Percentiles rank a stretch among this genome's conserved stretches.
Evolutionary conservation across 257 asterid species (phyloP).

Genomic region (Coffea eugenioides): DNA sequence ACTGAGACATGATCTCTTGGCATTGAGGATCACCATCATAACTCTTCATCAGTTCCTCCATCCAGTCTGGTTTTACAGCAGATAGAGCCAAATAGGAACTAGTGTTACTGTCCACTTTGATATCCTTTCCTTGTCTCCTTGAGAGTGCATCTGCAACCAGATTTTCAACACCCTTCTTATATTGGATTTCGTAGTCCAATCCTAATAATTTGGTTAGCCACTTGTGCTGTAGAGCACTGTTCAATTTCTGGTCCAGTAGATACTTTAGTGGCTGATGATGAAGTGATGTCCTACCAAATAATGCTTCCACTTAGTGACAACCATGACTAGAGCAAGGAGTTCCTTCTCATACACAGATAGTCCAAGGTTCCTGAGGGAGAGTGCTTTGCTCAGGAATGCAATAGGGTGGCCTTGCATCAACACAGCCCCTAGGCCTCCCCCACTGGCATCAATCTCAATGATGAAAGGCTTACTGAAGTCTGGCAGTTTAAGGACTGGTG

Average conservation of each 20-base stretch:
- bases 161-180: not conserved
- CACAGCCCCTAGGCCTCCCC: not conserved
- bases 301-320: not conserved
- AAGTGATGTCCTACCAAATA: not conserved
- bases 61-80: fast-evolving
- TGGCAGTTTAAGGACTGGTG: not conserved
- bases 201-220: not conserved
- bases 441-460: not conserved
- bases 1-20: too few species aligned
- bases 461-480: not conserved
- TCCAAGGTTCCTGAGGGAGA: not conserved
- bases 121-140: not conserved
- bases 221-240: not conserved
- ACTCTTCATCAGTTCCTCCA: not conserved
- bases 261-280: not conserved
- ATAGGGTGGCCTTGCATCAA: not conserved
- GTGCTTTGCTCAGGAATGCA: too few species aligned
- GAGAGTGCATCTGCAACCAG: not conserved
- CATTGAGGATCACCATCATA: not conserved
- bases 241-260: not conserved
- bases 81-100: not conserved
- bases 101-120: fast-evolving
- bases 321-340: not conserved
- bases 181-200: not conserved
- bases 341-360: not conserved